A percentile compares a stretch with the other conserved stretches of the same genome.
These are phyloP conservation scores for Balansia obtecta DNA, from an alignment of 2,329 filamentous ascomycete species.

Conservation along the genomic window DNA sequence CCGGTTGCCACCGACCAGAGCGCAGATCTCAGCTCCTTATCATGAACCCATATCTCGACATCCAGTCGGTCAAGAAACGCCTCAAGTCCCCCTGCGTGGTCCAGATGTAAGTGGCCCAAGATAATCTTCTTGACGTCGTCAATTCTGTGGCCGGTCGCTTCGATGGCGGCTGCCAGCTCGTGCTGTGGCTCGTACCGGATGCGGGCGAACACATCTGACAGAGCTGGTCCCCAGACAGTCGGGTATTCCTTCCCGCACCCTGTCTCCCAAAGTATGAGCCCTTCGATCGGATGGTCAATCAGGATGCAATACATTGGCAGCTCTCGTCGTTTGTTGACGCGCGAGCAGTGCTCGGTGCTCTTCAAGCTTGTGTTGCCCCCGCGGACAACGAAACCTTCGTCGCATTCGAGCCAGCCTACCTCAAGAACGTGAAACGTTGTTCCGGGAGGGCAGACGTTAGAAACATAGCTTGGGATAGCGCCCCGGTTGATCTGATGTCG, in stretches of 20 bases:
- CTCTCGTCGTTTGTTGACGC: neutral
- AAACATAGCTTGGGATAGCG: neutral
- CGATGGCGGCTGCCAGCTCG: conserved; percentile 10
- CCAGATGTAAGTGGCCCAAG: conserved; percentile 33
- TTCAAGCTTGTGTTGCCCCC: conserved; percentile 1
- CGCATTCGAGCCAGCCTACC: conserved; percentile 3
- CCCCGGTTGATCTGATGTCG: neutral
- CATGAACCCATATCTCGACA: conserved; percentile 33
- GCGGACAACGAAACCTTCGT: conserved; percentile 3
- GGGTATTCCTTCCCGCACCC: conserved; percentile 10
- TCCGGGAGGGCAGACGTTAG: neutral
- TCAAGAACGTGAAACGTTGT: conserved; percentile 2
- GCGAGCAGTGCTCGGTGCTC: neutral
- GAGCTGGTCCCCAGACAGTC: conserved; percentile 8
- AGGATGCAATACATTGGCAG: conserved; percentile 5
- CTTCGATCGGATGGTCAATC: conserved; percentile 10
- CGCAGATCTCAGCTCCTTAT: conserved; percentile 32
- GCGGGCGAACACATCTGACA: conserved; percentile 10
- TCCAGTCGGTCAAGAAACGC: conserved; percentile 27
- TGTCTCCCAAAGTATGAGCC: conserved; percentile 10
- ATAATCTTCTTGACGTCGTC: conserved; percentile 33
- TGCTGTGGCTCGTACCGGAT: conserved; percentile 8
- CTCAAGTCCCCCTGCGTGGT: conserved; percentile 34
- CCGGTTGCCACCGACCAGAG: conserved; percentile 30
- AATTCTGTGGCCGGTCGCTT: conserved; percentile 21